phyloP scores from a whole-genome alignment of 1,139 yeast species.

The Sugiyamaella japonica region DNA sequence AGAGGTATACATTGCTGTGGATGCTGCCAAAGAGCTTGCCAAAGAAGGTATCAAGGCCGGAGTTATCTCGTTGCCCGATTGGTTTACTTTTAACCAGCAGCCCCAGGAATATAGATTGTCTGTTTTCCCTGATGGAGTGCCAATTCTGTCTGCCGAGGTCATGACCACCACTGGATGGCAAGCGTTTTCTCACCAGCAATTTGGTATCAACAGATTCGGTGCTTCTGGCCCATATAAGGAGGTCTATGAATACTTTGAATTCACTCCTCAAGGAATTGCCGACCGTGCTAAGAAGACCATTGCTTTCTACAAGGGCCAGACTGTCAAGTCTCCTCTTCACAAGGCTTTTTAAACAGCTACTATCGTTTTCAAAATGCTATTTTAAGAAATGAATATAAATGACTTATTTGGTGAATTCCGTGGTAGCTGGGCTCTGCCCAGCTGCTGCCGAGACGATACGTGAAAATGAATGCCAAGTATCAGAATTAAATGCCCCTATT shows the following conservation, averaged over 20 bases:
- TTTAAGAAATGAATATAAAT: not conserved
- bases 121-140: constrained; percentile 93
- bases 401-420: too few species aligned
- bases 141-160: constrained; percentile 93
- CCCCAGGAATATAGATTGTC: constrained; percentile 72
- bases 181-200: constrained; percentile 94
- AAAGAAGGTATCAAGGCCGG: constrained; percentile 69
- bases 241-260: constrained; percentile 81
- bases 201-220: constrained; percentile 96
- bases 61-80: constrained; percentile 93
- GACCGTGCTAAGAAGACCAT: constrained; percentile 79
- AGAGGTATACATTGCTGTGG: constrained; percentile 84
- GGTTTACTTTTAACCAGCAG: constrained; percentile 86
- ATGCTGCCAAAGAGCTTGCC: constrained; percentile 70
- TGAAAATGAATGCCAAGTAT: not conserved
- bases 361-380: not conserved
- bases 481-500: constrained; percentile 10
- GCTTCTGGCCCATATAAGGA: constrained; percentile 91
- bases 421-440: too few species aligned
- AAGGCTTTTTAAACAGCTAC: constrained; percentile 54
- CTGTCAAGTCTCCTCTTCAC: constrained; percentile 72
- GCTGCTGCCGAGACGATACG: too few species aligned
- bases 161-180: constrained; percentile 92
- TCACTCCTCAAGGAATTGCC: constrained; percentile 93
- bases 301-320: constrained; percentile 71